Conservation (phyloP, 345 rosid genomes). For the Luvunga scandens region DNA sequence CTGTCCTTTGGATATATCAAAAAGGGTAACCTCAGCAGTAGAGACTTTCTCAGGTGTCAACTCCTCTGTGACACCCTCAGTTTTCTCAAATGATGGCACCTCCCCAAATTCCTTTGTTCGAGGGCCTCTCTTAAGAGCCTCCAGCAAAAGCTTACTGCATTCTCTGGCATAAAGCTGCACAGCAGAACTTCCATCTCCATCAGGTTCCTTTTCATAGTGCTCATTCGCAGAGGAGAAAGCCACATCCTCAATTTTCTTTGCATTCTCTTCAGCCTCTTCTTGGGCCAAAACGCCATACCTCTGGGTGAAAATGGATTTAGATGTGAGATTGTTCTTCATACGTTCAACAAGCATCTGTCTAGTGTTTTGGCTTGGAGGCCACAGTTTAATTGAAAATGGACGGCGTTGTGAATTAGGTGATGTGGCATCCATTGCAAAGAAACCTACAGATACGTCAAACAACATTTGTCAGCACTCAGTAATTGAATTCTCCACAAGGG, state of each 20-base stretch:
- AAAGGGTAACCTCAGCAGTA: constrained; percentile 38
- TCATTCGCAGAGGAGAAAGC: constrained; percentile 58
- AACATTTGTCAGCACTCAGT: neutral
- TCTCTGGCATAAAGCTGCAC: constrained; percentile 95
- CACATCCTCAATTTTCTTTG: constrained; percentile 67
- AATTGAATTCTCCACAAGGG: neutral
- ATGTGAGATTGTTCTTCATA: constrained; percentile 61
- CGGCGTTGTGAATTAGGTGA: constrained; percentile 51
- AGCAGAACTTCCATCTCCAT: constrained; percentile 93
- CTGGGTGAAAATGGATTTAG: constrained; percentile 75
- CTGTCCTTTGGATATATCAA: constrained; percentile 73
- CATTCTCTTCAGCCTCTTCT: constrained; percentile 79
- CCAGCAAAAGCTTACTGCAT: constrained; percentile 82
- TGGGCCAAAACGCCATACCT: constrained; percentile 69
- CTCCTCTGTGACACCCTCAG: constrained; percentile 19
- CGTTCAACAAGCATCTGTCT: constrained; percentile 69
- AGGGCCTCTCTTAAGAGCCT: constrained; percentile 74
- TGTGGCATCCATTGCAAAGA: constrained; percentile 47
- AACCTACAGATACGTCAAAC: constrained; percentile 22
- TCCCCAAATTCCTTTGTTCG: constrained; percentile 20
- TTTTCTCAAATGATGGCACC: constrained; percentile 22
- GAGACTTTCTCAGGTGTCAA: constrained; percentile 28
- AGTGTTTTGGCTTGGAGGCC: constrained; percentile 86
- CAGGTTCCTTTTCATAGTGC: constrained; percentile 87
- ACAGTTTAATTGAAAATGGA: constrained; percentile 68